Evolutionary conservation across 2,329 filamentous ascomycete species (phyloP), one percentile per base, ranked within the genome.

Genomic region (Microdochium bolleyi): DNA sequence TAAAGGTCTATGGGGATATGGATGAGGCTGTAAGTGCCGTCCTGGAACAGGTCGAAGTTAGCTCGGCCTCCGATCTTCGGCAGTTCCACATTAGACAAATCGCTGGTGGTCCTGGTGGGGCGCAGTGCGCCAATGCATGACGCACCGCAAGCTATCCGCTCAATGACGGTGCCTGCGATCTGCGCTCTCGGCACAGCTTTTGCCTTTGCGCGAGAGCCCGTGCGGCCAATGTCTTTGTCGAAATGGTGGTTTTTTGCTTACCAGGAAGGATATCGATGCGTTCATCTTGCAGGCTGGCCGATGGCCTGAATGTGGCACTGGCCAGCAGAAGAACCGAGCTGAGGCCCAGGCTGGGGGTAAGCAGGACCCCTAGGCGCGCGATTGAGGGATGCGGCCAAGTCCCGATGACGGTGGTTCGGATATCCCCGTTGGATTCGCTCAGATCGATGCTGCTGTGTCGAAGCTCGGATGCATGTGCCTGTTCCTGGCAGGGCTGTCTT

Each of bases 1-100:
- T 96, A 87, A 49, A 94, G 78, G 52, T 85, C 76, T 56, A 95
- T 74, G 1, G 92, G 92, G 54, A 97, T 92, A 68, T 96, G 92
- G 63, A 97, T 90, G 55, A 99, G 78, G 62, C 85, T 90, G 62
- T 96, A 83, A 57, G 85, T 86, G 60, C 90, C 90, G 63, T 95
- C 87, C 94, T 97, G 73, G 54, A 62, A n/a, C n/a, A 49, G 3
- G 19, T 8, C 24, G 22, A 22, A 46, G 14, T 19, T 49, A 21
- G 11, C 13, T 49, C 27, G 24, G 48, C 24, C 19, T 19, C 41
- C 41, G 41, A 22, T 46, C 19, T 46, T 46, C 41, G 41, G 41
- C 13, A 46, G 14, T 46, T 46, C 41, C 22, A 19, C 21, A 46
- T 46, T 24, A 19, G 41, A 19, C 41, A 46, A 22, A 7, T 7